Evolutionary conservation across 768 basidiomycete species (phyloP), one percentile per base, ranked within the genome.

Genomic region (Obba rivulosa): DNA sequence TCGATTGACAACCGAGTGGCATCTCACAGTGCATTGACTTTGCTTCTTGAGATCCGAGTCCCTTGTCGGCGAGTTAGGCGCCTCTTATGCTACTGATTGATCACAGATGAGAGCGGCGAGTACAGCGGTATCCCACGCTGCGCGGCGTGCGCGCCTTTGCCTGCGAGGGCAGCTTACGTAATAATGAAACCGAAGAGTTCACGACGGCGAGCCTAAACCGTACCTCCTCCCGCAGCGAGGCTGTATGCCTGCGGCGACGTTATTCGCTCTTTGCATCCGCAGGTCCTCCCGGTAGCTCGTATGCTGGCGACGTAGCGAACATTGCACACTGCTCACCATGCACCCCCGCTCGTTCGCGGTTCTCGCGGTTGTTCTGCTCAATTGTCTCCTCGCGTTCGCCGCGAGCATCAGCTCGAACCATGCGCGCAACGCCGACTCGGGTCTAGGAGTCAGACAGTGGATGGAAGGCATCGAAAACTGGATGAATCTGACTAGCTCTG

Each of bases 381-480:
- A n/a, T 8, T 16, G 16, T 22, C 28, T 48, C 24, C 18, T 31
- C 28, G 28, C 28, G 28, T 31, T 13, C 28, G 13, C 28, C 28
- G 28, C 28, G 13, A 31, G 28, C 28, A 31, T 31, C 28, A 31
- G 13, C 28, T 31, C 5, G 7, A 31, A 31, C 5, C 13, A 31
- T 31, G 28, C 28, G 28, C 28, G 28, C 13, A 13, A 13, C 5
- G 28, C 28, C 28, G 13, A 31, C 28, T 31, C 28, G 8, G 35
- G 34, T 31, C 17, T 49, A 16, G 48, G 48, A 9, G 41, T 35
- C 39, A 40, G 48, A n/a, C 48, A 49, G 18, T 41, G 23, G 17
- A 14, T 49, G n/a, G 48, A 49, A 22, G 31, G 14, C 28, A 22
- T 49, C 22, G 34, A 34, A 16, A 28, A n/a, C 25, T 21, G 48